Conservation (phyloP, 108 stramenopile genomes). For the Discostella stelligeroides region DNA sequence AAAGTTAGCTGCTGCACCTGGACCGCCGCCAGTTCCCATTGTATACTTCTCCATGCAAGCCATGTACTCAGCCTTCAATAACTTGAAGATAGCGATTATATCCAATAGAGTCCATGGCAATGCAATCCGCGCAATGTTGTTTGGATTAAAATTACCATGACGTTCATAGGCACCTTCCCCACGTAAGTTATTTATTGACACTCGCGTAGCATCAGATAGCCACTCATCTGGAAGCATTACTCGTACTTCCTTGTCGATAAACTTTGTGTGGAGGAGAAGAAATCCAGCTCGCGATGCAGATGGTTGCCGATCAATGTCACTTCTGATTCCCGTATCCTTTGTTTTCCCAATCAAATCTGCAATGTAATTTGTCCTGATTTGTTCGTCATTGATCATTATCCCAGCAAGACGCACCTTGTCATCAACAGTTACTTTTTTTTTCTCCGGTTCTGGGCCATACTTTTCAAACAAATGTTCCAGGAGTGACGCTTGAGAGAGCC, state of each 20-base stretch:
- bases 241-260: neutral
- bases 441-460: too few relatives aligned
- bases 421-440: neutral
- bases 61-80: neutral
- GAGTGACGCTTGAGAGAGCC: too few relatives aligned
- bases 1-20: neutral
- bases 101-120: neutral
- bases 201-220: neutral
- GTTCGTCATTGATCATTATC: neutral
- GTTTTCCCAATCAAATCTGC: neutral
- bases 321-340: neutral
- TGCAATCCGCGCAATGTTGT: neutral
- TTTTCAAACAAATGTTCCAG: too few relatives aligned
- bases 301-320: neutral
- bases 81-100: neutral
- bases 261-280: neutral
- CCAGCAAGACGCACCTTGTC: neutral
- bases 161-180: neutral
- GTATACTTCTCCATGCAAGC: neutral
- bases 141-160: neutral
- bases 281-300: neutral
- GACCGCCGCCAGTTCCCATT: constrained; percentile 1
- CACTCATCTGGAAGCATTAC: neutral
- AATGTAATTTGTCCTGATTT: neutral
- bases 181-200: neutral